A percentile compares a stretch with the other conserved stretches of the same genome.
Conservation (phyloP, 345 rosid genomes). For the Syzygium grande region DNA sequence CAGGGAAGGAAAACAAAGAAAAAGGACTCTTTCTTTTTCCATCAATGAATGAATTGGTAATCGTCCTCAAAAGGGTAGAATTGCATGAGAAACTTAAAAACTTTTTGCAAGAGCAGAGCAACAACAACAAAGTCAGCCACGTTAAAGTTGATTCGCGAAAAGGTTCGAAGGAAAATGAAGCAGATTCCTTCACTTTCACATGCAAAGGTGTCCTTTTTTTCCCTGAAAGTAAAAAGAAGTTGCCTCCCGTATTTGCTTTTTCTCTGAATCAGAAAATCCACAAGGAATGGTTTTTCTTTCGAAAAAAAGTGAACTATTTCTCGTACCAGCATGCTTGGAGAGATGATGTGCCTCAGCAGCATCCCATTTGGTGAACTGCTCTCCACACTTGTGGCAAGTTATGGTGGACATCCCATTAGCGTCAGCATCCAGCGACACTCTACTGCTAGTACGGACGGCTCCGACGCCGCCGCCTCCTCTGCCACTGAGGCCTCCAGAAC, state of each 20-base stretch:
- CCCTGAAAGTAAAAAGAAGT: not conserved
- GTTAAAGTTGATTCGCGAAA: not conserved
- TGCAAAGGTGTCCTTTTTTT: not conserved
- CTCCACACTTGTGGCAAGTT: constrained; percentile 96
- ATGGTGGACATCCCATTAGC: constrained; percentile 45
- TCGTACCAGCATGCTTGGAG: constrained; percentile 91
- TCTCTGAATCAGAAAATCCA: not conserved
- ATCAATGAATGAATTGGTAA: not conserved
- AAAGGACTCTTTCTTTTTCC: not conserved
- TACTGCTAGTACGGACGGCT: constrained; percentile 16
- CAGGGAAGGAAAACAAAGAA: not conserved
- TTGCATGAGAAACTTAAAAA: not conserved
- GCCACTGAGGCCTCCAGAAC: constrained; percentile 27
- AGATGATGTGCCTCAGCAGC: constrained; percentile 98
- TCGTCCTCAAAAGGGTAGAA: not conserved
- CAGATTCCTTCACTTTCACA: not conserved
- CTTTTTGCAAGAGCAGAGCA: not conserved
- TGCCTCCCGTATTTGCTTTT: not conserved
- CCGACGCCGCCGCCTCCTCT: constrained; percentile 2
- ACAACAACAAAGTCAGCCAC: not conserved
- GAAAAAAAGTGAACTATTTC: not conserved
- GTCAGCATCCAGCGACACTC: constrained; percentile 57
- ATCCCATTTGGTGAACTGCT: constrained; percentile 84
- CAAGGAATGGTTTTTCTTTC: not conserved
- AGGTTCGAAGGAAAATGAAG: not conserved